Percentiles rank a stretch among this genome's conserved stretches.
Conservation (phyloP, 164 flowering plant species). For the Magnolia sinica region DNA sequence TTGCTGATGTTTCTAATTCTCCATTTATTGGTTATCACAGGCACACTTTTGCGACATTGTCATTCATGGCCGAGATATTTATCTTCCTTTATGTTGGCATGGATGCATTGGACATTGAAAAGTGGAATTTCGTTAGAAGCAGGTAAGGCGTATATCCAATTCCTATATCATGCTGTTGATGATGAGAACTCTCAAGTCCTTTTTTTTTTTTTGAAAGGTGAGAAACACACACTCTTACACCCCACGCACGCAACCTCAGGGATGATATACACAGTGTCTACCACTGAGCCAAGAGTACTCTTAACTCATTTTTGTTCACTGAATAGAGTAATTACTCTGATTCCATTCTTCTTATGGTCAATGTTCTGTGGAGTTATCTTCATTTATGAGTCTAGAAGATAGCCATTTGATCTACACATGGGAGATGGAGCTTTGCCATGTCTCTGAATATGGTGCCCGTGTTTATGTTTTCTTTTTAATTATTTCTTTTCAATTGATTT, state of each 20-base stretch:
- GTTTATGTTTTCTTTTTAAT: too few relatives aligned
- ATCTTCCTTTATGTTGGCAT: conserved; percentile 95
- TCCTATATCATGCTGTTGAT: background rate
- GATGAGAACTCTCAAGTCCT: background rate
- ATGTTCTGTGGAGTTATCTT: background rate
- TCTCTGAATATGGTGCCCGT: too few relatives aligned
- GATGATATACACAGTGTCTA: too few relatives aligned
- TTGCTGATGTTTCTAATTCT: background rate
- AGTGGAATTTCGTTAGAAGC: conserved; percentile 40
- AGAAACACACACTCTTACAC: too few relatives aligned
- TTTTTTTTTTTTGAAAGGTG: too few relatives aligned
- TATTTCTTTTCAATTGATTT: too few relatives aligned
- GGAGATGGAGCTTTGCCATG: too few relatives aligned
- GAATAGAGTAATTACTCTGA: background rate
- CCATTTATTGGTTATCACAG: conserved; percentile 30
- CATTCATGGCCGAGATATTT: conserved; percentile 79
- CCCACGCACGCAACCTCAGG: too few relatives aligned
- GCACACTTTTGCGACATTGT: conserved; percentile 89
- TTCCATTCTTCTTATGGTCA: background rate
- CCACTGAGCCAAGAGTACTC: too few relatives aligned
- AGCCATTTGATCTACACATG: too few relatives aligned
- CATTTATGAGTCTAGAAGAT: too few relatives aligned
- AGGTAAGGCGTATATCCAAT: conserved; percentile 26
- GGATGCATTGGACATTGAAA: conserved; percentile 92
- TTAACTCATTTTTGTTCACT: background rate